Evolutionary conservation across 352 stramenopile genomes (phyloP).

Genomic region (Lagenidium sp.): DNA sequence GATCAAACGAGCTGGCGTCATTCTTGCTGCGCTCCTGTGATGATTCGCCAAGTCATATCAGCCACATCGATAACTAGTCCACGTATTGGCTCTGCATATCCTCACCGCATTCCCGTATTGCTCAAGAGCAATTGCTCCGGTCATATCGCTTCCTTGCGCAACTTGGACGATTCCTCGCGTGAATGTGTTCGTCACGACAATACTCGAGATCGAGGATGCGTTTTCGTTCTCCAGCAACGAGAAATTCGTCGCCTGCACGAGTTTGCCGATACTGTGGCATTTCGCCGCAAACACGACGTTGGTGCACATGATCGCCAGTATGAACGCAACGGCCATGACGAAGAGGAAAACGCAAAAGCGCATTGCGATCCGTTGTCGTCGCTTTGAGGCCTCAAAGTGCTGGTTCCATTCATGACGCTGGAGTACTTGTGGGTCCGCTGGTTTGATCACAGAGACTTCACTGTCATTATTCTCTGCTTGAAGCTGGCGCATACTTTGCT

Average conservation of each 20-base stretch:
- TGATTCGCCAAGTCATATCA: neutral
- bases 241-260: constrained; percentile 26
- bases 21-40: constrained; percentile 16
- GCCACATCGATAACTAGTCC: no score
- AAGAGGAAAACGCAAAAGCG: constrained; percentile 34
- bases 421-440: constrained; percentile 5
- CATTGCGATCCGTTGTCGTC: constrained; percentile 54
- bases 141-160: constrained; percentile 4
- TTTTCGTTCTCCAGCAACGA: constrained; percentile 23
- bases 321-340: constrained; percentile 35
- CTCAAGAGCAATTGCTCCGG: constrained; percentile 22
- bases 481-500: constrained; percentile 26
- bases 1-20: constrained; percentile 21
- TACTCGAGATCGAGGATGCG: neutral
- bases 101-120: constrained; percentile 38
- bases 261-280: constrained; percentile 53
- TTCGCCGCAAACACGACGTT: constrained; percentile 66
- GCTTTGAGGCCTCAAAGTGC: constrained; percentile 53
- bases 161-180: constrained; percentile 27
- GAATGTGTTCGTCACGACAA: constrained; percentile 35
- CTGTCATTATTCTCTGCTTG: constrained; percentile 6
- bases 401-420: constrained; percentile 31
- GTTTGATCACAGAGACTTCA: neutral
- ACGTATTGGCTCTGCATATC: neutral
- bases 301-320: constrained; percentile 90